Percentiles rank a stretch among this genome's conserved stretches.
phyloP scores from a whole-genome alignment of 1,284 basidiomycete genomes.

The Microbotryum saponariae region DNA sequence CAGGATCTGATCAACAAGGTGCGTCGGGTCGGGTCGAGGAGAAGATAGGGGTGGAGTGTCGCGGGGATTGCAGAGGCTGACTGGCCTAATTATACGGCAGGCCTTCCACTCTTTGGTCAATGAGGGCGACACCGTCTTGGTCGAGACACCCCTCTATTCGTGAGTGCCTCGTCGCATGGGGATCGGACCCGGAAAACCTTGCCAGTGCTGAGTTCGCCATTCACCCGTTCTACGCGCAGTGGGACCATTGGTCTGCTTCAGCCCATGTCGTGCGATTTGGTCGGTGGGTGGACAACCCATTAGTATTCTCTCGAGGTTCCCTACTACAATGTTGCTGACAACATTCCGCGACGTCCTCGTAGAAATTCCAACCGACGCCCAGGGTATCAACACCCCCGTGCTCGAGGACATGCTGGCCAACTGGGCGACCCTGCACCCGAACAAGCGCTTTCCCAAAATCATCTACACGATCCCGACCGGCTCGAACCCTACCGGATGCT shows the following conservation, averaged over 20 bases:
- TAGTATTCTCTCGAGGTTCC: no score
- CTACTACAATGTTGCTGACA: background rate
- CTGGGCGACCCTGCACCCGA: slow-evolving; percentile 55
- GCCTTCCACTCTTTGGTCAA: slow-evolving; percentile 57
- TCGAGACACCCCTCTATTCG: slow-evolving; percentile 81
- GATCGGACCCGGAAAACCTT: background rate
- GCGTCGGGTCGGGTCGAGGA: slow-evolving; percentile 8
- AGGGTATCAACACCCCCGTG: slow-evolving; percentile 61
- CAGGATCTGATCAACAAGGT: slow-evolving; percentile 76
- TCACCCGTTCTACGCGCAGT: slow-evolving; percentile 31
- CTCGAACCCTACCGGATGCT: slow-evolving; percentile 71
- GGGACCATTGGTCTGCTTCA: slow-evolving; percentile 44
- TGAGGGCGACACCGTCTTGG: slow-evolving; percentile 69
- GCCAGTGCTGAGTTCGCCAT: background rate
- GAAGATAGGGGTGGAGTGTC: background rate
- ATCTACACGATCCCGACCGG: slow-evolving; percentile 64
- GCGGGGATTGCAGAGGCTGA: background rate
- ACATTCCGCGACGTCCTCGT: slow-evolving; percentile 5
- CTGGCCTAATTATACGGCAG: slow-evolving; percentile 33
- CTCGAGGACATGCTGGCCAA: slow-evolving; percentile 61
- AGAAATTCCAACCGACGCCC: slow-evolving; percentile 72
- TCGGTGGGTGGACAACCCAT: slow-evolving; percentile 48
- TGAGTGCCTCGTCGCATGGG: background rate
- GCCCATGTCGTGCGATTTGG: slow-evolving; percentile 52
- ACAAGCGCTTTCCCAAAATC: slow-evolving; percentile 65